Evolutionary conservation across 495 filamentous ascomycete genomes (phyloP).

Genomic region (Neurospora sp.): DNA sequence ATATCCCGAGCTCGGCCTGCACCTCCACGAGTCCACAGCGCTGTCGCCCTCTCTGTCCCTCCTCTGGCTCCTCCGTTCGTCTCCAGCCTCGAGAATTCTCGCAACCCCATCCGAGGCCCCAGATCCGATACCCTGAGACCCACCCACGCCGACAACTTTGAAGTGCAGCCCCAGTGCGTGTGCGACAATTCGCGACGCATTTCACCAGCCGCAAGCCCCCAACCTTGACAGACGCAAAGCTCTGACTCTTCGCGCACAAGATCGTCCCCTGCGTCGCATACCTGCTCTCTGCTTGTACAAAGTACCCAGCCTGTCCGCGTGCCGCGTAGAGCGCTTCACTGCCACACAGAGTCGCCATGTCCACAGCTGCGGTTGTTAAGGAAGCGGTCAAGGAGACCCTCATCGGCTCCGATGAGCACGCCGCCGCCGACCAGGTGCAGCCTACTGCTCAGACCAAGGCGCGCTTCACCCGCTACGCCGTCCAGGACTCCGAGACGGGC

Average conservation of each 20-base stretch:
- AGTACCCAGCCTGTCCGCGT: background rate
- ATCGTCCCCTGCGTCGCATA: background rate
- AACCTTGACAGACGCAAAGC: background rate
- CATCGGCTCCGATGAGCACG: conserved; percentile 50
- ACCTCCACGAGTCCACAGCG: background rate
- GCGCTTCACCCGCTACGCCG: conserved; percentile 68
- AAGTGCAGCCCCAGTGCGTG: background rate
- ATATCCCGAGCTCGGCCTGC: background rate
- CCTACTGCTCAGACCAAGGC: conserved; percentile 59
- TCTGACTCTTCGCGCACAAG: background rate
- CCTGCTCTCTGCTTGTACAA: background rate
- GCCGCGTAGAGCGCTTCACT: conserved; percentile 1
- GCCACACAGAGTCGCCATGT: conserved; percentile 19
- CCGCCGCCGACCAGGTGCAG: conserved; percentile 28
- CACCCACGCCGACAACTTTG: background rate
- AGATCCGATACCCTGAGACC: background rate
- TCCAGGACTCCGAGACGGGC: conserved; percentile 61
- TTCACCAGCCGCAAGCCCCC: background rate
- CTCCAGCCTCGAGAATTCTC: background rate
- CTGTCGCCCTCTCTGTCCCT: background rate
- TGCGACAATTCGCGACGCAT: background rate
- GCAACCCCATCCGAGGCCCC: background rate
- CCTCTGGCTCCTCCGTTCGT: background rate
- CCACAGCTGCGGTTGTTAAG: conserved; percentile 42
- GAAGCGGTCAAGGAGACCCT: conserved; percentile 69